Evolutionary conservation across 2,329 filamentous ascomycete genomes (phyloP).

Genomic region (Diaporthe australafricana): DNA sequence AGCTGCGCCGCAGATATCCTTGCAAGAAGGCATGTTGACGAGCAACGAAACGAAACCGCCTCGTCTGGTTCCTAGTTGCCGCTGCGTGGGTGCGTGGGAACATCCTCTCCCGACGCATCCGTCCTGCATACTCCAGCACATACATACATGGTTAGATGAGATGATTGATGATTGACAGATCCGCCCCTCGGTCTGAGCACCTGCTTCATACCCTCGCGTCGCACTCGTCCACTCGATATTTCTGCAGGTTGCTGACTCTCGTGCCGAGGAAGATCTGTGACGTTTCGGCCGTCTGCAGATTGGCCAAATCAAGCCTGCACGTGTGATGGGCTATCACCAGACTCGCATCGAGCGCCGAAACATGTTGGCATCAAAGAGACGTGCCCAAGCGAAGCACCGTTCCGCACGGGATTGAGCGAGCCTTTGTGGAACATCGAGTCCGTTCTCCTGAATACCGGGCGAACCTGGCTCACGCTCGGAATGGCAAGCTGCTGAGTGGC

Average conservation of each 20-base stretch:
- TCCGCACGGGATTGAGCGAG: constrained; percentile 3
- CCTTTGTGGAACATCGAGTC: background rate
- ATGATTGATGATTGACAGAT: constrained; percentile 30
- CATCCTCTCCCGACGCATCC: constrained; percentile 3
- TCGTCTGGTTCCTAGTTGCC: background rate
- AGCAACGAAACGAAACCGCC: constrained; percentile 18
- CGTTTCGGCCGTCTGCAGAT: constrained; percentile 24
- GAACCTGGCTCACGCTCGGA: background rate
- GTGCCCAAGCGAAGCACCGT: background rate
- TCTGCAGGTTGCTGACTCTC: constrained; percentile 24
- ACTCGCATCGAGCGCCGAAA: constrained; percentile 4
- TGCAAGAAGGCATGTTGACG: background rate
- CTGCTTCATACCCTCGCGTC: constrained; percentile 1
- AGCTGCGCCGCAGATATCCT: background rate
- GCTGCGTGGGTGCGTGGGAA: constrained; percentile 21
- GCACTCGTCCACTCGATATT: constrained; percentile 7
- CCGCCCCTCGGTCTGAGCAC: constrained; percentile 28
- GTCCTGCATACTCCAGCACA: constrained; percentile 2
- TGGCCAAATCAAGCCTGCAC: constrained; percentile 4
- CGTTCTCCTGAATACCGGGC: background rate
- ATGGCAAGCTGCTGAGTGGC: constrained; percentile 18
- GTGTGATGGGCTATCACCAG: constrained; percentile 5
- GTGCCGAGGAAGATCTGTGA: constrained; percentile 19
- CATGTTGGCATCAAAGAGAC: constrained; percentile 10
- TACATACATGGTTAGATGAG: constrained; percentile 15